Base-by-base conservation (phyloP, 129 eudicot genomes). In the Gnaphalium uliginosum region DNA sequence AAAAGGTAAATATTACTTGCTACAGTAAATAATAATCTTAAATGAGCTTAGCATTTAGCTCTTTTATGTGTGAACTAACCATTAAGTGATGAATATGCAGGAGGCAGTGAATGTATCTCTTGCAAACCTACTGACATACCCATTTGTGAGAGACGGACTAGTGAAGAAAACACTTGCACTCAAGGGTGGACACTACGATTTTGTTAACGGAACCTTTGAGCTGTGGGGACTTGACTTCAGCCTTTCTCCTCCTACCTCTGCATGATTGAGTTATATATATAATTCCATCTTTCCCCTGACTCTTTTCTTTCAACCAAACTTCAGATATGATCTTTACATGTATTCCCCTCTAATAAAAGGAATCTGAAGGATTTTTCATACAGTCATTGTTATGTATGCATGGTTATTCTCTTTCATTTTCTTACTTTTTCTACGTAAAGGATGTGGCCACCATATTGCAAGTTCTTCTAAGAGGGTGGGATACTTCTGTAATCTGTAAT, bases 141-240 rank as follows among this genome's bases (percentile, higher is more conserved):
- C 97, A 51, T 93, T 93, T 75, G 96, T 93, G 57, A 86, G 93
- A 75, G 86, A 88, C 0, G 98, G 97, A 22, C 68, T 93, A 80
- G 80, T 93, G 89, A 93, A 93, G 56, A 88, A 88, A 73, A 93
- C 96, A 30, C 84, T 93, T 33, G 97, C 93, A 43, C 74, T 90
- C 59, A 90, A 93, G 89, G 98, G 98, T 27, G 97, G 88, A 27
- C 82, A 93, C 83, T 93, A 93, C n/a, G 98, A 93, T 74, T 93
- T 93, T 54, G 87, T 93, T 39, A 93, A 93, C 17, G 98, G 98
- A 68, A 54, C 87, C 2, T 93, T 93, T 68, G 97, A 90, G 93
- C 87, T 93, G 13, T 93, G 98, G 98, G 90, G 87, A 51, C 98
- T 93, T 32, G 98, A 93, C 2, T 93, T 93, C 77, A 70, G 82